Evolutionary conservation across 2,329 filamentous ascomycete species (phyloP).

Genomic region (Falciphora oryzae): DNA sequence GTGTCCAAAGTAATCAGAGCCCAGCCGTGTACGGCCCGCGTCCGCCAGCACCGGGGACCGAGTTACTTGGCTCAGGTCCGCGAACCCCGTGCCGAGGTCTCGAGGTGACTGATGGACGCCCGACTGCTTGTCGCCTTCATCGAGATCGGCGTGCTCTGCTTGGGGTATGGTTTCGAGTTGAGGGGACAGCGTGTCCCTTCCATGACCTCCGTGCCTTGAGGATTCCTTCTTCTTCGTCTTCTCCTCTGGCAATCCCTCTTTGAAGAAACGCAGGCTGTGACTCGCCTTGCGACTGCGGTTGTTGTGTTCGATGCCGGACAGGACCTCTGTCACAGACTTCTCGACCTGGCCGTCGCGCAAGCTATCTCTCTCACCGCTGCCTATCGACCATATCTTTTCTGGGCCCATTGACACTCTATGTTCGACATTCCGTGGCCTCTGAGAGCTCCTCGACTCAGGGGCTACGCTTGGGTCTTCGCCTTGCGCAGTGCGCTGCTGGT

Average conservation of each 20-base stretch:
- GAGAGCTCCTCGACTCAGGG: constrained; percentile 18
- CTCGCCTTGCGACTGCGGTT: constrained; percentile 62
- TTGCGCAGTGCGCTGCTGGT: neutral
- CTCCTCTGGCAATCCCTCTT: constrained; percentile 57
- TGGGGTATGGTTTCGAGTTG: constrained; percentile 5
- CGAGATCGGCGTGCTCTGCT: constrained; percentile 1
- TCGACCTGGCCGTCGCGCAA: constrained; percentile 53
- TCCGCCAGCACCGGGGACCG: neutral
- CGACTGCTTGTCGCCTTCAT: constrained; percentile 5
- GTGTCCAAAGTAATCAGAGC: constrained; percentile 9
- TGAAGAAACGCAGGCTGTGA: constrained; percentile 62
- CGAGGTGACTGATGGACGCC: constrained; percentile 11
- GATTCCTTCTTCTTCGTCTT: constrained; percentile 48
- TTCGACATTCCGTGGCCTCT: constrained; percentile 33
- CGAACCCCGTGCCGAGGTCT: neutral
- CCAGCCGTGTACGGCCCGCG: neutral
- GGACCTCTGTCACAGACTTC: constrained; percentile 57
- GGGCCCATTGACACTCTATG: constrained; percentile 37
- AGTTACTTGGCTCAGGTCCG: neutral
- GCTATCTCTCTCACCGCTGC: constrained; percentile 41
- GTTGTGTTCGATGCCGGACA: constrained; percentile 56
- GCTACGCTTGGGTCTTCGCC: constrained; percentile 19
- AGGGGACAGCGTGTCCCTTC: neutral
- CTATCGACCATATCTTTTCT: constrained; percentile 61
- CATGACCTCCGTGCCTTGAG: constrained; percentile 19